Conservation (phyloP, 441 rosid species). For the Erodium texanum region DNA sequence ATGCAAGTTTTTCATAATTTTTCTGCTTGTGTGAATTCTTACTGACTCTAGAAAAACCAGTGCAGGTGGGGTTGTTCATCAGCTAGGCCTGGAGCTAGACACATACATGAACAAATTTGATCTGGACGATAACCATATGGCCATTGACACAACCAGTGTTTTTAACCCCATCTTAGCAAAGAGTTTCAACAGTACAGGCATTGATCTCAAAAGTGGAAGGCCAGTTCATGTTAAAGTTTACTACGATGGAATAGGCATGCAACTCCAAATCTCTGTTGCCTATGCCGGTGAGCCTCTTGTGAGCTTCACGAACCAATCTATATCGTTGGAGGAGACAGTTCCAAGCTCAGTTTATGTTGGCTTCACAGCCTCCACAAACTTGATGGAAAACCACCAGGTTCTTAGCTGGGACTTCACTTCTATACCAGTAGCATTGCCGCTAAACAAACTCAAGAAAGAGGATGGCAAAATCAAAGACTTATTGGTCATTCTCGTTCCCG, state of each 20-base stretch:
- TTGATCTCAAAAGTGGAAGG: background rate
- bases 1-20: background rate
- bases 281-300: slow-evolving; percentile 14
- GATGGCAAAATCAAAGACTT: background rate
- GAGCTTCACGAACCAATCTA: slow-evolving; percentile 26
- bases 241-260: background rate
- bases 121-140: slow-evolving; percentile 30
- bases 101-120: slow-evolving; percentile 34
- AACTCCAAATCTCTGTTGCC: background rate
- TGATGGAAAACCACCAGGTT: slow-evolving; percentile 25
- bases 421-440: slow-evolving; percentile 18
- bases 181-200: slow-evolving; percentile 17
- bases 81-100: slow-evolving; percentile 34
- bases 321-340: slow-evolving; percentile 21
- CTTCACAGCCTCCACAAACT: slow-evolving; percentile 28
- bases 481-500: background rate
- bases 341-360: slow-evolving; percentile 26
- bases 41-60: background rate
- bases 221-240: background rate
- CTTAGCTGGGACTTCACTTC: slow-evolving; percentile 23
- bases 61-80: slow-evolving; percentile 7
- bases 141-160: slow-evolving; percentile 26
- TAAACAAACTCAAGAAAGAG: background rate
- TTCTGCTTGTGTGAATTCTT: background rate
- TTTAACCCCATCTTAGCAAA: slow-evolving; percentile 12